phyloP scores from a whole-genome alignment of 1,284 basidiomycete species.

The Leccinum griseonigrum region DNA sequence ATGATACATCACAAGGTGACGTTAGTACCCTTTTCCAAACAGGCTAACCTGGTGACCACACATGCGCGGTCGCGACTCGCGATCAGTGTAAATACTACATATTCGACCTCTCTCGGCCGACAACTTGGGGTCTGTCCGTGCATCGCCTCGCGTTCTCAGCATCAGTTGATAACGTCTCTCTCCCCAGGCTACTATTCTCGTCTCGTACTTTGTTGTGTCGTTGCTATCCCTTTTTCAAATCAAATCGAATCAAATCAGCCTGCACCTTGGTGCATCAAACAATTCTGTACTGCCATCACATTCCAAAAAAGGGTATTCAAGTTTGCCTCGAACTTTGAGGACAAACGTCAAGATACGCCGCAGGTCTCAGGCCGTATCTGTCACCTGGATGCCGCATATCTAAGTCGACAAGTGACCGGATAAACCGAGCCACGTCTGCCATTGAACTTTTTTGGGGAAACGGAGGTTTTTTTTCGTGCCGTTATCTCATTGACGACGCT shows the following conservation, averaged over 20 bases:
- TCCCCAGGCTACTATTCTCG: background rate
- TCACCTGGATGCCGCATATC: slow-evolving; percentile 1
- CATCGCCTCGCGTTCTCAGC: slow-evolving; percentile 1
- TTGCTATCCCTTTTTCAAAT: background rate
- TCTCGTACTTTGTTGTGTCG: background rate
- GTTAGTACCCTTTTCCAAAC: background rate
- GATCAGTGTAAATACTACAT: background rate
- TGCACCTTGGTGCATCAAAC: background rate
- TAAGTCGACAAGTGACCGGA: background rate
- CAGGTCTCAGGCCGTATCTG: background rate
- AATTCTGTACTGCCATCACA: background rate
- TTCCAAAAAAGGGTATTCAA: background rate
- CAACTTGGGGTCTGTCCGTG: background rate
- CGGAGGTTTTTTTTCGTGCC: background rate
- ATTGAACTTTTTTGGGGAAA: background rate
- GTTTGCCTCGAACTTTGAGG: background rate
- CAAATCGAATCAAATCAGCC: background rate
- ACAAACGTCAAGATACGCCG: background rate
- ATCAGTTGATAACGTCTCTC: background rate
- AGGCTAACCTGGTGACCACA: background rate
- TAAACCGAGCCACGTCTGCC: background rate
- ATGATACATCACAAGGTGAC: background rate
- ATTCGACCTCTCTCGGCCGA: background rate
- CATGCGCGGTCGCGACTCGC: background rate
- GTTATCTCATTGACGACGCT: background rate